These are phyloP conservation scores for Dioscorea zingiberensis DNA, from an alignment of 106 monocot species.

Conservation along the genomic window DNA sequence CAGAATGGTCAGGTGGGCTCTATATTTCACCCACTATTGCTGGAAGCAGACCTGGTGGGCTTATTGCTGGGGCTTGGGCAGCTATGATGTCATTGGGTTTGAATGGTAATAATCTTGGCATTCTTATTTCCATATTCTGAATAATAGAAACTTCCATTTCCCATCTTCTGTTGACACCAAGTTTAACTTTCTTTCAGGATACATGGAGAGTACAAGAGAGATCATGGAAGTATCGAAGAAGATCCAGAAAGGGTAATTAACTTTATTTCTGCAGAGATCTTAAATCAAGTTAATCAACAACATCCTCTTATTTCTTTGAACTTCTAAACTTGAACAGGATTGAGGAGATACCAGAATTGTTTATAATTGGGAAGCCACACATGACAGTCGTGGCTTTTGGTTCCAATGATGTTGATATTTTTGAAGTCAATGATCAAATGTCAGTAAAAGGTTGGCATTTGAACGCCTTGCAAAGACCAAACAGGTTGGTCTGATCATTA, in stretches of 20 bases:
- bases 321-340: constrained; percentile 37
- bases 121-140: neutral
- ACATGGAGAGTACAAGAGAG: constrained; percentile 79
- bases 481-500: constrained; percentile 38
- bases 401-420: constrained; percentile 71
- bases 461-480: constrained; percentile 91
- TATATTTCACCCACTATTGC: constrained; percentile 96
- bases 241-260: constrained; percentile 73
- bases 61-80: constrained; percentile 98
- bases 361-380: constrained; percentile 77
- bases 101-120: constrained; percentile 38
- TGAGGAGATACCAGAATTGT: constrained; percentile 68
- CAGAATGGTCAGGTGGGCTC: constrained; percentile 98
- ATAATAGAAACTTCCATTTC: neutral
- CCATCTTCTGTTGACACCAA: neutral
- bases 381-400: constrained; percentile 90
- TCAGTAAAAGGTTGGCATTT: constrained; percentile 93
- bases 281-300: too few species aligned
- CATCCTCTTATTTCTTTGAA: neutral
- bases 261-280: neutral
- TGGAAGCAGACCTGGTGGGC: constrained; percentile 94
- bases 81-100: constrained; percentile 93
- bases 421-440: constrained; percentile 93
- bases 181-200: constrained; percentile 34
- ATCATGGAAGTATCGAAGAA: constrained; percentile 90